These are phyloP conservation scores for Boletus rubroflammeus DNA, from an alignment of 768 basidiomycete species.

Conservation along the genomic window DNA sequence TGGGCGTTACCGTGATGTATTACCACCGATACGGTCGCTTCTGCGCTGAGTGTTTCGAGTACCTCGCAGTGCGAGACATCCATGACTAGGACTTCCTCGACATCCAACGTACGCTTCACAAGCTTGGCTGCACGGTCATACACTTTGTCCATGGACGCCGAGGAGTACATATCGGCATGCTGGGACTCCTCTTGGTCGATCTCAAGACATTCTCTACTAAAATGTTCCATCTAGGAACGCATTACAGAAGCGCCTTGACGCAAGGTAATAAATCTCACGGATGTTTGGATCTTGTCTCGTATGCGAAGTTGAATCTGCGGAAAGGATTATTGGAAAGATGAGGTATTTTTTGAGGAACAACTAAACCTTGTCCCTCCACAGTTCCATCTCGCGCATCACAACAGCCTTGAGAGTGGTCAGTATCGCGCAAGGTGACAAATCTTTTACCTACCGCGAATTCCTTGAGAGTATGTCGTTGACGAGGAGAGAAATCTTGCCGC, in stretches of 20 bases:
- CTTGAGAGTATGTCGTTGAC: constrained; percentile 88
- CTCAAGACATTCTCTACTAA: constrained; percentile 91
- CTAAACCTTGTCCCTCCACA: constrained; percentile 87
- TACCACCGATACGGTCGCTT: constrained; percentile 62
- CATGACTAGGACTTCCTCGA: constrained; percentile 89
- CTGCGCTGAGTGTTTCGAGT: constrained; percentile 60
- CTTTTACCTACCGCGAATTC: constrained; percentile 70
- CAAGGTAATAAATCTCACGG: constrained; percentile 43
- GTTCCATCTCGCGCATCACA: constrained; percentile 91
- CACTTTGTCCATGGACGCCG: constrained; percentile 74
- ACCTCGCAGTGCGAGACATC: constrained; percentile 91
- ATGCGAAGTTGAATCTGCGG: constrained; percentile 81
- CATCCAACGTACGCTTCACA: constrained; percentile 85
- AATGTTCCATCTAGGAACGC: constrained; percentile 77
- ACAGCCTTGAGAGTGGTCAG: constrained; percentile 49
- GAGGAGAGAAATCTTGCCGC: constrained; percentile 78
- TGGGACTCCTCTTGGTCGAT: constrained; percentile 55
- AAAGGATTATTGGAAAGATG: neutral
- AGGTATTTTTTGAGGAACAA: neutral
- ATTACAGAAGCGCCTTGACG: neutral
- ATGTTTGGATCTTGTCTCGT: constrained; percentile 87
- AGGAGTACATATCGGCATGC: constrained; percentile 22
- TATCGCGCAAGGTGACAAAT: neutral
- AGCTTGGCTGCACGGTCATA: constrained; percentile 89
- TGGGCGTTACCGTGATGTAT: constrained; percentile 67